Conservation (phyloP, 306 rosid genomes). For the Arachis hypogaea region DNA sequence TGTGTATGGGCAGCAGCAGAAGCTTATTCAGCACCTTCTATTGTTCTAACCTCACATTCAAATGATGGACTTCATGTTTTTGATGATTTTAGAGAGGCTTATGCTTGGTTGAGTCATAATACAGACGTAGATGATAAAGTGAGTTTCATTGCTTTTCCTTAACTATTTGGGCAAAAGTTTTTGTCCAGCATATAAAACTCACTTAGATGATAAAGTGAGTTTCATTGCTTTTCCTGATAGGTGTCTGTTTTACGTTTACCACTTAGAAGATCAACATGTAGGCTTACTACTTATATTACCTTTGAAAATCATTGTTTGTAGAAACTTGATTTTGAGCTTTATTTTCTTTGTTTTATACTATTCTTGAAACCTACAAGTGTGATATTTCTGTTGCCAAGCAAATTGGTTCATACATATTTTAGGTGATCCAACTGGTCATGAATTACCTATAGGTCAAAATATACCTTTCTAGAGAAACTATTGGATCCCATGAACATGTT, state of each 20-base stretch:
- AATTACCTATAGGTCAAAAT: neutral
- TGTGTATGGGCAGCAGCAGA: constrained; percentile 99
- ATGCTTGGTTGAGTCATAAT: constrained; percentile 98
- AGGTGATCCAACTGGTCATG: constrained; percentile 25
- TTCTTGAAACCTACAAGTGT: neutral
- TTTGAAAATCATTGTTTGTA: constrained; percentile 19
- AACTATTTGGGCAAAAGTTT: constrained; percentile 32
- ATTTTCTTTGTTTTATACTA: constrained; percentile 15
- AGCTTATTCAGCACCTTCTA: constrained; percentile 99
- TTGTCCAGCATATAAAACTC: constrained; percentile 55
- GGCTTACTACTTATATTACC: constrained; percentile 22
- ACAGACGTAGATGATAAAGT: constrained; percentile 98
- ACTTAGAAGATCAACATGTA: constrained; percentile 13
- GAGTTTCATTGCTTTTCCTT: constrained; percentile 43
- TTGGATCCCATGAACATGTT: neutral
- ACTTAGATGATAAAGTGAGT: constrained; percentile 88
- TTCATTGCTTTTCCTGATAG: constrained; percentile 26
- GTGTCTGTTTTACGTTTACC: neutral
- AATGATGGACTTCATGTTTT: constrained; percentile 95
- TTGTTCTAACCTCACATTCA: constrained; percentile 87
- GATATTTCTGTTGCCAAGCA: constrained; percentile 10
- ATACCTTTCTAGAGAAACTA: neutral
- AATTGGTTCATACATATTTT: constrained; percentile 2
- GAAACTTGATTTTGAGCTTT: constrained; percentile 2
- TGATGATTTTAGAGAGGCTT: constrained; percentile 99